Evolutionary conservation across 2,329 filamentous ascomycete species (phyloP).

Genomic region (Sporothrix inflata): DNA sequence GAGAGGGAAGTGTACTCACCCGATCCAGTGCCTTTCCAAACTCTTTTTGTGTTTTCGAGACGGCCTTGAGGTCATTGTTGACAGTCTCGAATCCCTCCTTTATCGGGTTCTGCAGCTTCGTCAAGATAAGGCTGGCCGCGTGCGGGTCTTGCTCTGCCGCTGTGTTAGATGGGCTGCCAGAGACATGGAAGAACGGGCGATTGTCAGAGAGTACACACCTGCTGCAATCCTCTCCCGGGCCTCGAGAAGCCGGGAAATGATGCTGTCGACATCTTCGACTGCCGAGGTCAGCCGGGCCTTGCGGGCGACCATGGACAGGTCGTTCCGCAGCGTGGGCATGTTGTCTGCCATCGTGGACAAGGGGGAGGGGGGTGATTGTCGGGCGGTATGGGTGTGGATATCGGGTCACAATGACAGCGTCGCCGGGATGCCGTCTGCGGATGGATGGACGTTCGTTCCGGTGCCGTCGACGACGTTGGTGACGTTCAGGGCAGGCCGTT

Average conservation of each 20-base stretch:
- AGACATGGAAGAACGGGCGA: background rate
- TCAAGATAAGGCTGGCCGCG: conserved; percentile 72
- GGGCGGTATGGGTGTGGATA: background rate
- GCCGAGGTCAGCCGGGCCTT: conserved; percentile 70
- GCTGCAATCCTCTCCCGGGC: conserved; percentile 74
- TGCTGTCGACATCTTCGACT: conserved; percentile 78
- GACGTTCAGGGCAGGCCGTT: background rate
- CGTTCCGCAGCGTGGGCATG: conserved; percentile 65
- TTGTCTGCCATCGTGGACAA: conserved; percentile 33
- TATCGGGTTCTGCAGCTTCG: conserved; percentile 83
- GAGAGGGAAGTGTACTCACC: conserved; percentile 48
- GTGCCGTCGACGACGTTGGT: background rate
- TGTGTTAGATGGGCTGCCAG: conserved; percentile 33
- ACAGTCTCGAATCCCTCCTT: conserved; percentile 80
- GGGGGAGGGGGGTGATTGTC: background rate
- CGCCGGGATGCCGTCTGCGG: background rate
- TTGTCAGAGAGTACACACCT: conserved; percentile 51
- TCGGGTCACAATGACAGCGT: too few relatives aligned
- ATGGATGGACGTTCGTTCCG: background rate
- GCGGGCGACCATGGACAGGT: conserved; percentile 72
- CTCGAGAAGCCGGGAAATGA: conserved; percentile 74
- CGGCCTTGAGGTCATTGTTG: conserved; percentile 78
- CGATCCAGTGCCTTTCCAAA: conserved; percentile 86
- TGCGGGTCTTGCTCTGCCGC: conserved; percentile 62
- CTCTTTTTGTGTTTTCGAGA: conserved; percentile 78